Conservation (phyloP, 106 monocot genomes). For the Ottelia alismoides region DNA sequence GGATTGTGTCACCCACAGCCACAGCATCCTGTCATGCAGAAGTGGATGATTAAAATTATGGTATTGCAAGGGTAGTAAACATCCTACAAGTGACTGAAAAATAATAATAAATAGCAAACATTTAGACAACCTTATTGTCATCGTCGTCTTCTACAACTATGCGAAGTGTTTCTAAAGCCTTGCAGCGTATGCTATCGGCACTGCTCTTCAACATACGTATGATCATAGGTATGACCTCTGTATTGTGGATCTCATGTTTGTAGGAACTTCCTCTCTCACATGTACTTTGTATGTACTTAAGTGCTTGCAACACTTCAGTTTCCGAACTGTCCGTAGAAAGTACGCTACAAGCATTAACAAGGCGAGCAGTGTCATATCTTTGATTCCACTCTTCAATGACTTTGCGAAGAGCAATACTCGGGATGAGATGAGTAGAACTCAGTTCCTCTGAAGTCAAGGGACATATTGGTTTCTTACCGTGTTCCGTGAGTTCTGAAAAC, state of each 20-base stretch:
- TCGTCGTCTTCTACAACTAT: constrained; percentile 68
- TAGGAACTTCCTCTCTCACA: constrained; percentile 50
- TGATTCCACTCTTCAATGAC: constrained; percentile 90
- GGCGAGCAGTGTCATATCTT: constrained; percentile 69
- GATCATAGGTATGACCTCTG: constrained; percentile 45
- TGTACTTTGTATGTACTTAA: constrained; percentile 38
- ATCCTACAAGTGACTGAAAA: too few relatives aligned
- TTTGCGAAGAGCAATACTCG: constrained; percentile 75
- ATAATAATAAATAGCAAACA: constrained; percentile 6
- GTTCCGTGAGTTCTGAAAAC: constrained; percentile 58
- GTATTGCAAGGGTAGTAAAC: neutral
- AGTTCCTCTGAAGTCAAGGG: constrained; percentile 61
- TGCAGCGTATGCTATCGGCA: constrained; percentile 51
- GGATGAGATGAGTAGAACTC: constrained; percentile 46
- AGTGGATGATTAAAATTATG: constrained; percentile 5
- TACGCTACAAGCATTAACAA: constrained; percentile 47
- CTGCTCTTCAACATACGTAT: constrained; percentile 66
- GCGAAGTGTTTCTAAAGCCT: constrained; percentile 71
- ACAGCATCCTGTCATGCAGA: constrained; percentile 53
- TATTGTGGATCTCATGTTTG: constrained; percentile 39
- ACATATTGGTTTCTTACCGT: constrained; percentile 44
- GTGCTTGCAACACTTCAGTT: constrained; percentile 46
- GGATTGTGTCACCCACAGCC: constrained; percentile 52
- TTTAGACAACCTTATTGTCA: constrained; percentile 69
- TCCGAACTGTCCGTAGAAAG: constrained; percentile 54